phyloP scores from a whole-genome alignment of 108 stramenopile genomes.

The Pseudonitzschia multiseries region DNA sequence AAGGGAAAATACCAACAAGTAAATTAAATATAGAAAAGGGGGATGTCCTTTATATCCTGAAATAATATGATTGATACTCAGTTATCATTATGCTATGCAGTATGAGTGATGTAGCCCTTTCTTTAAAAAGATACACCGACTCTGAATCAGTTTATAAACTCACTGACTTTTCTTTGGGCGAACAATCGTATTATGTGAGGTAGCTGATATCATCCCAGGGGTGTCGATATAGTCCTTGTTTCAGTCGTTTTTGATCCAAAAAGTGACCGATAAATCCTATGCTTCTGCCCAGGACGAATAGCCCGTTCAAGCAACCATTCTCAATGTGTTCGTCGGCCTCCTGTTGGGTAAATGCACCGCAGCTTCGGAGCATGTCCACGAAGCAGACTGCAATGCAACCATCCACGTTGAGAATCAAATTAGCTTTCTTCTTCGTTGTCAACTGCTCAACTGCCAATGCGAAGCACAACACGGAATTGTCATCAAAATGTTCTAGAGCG shows the following conservation, averaged over 20 bases:
- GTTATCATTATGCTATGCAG: too few relatives aligned
- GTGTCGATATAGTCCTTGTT: slow-evolving; percentile 90
- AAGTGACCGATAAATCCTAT: slow-evolving; percentile 92
- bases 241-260: slow-evolving; percentile 90
- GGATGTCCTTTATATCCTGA: too few relatives aligned
- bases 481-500: slow-evolving; percentile 78
- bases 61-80: too few relatives aligned
- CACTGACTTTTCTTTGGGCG: too few relatives aligned
- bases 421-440: slow-evolving; percentile 88
- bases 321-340: slow-evolving; percentile 84
- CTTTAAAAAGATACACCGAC: too few relatives aligned
- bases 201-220: slow-evolving; percentile 92
- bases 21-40: too few relatives aligned
- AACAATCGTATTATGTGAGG: slow-evolving; percentile 28
- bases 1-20: too few relatives aligned
- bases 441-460: slow-evolving; percentile 88
- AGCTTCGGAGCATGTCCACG: slow-evolving; percentile 88
- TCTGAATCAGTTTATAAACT: too few relatives aligned
- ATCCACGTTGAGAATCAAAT: slow-evolving; percentile 92
- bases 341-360: slow-evolving; percentile 84
- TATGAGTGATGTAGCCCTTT: too few relatives aligned
- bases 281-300: slow-evolving; percentile 85
- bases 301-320: slow-evolving; percentile 90
- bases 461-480: slow-evolving; percentile 82
- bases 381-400: slow-evolving; percentile 92